These are phyloP conservation scores for Globisporangium alternatum DNA, from an alignment of 352 stramenopile species.

Conservation along the genomic window DNA sequence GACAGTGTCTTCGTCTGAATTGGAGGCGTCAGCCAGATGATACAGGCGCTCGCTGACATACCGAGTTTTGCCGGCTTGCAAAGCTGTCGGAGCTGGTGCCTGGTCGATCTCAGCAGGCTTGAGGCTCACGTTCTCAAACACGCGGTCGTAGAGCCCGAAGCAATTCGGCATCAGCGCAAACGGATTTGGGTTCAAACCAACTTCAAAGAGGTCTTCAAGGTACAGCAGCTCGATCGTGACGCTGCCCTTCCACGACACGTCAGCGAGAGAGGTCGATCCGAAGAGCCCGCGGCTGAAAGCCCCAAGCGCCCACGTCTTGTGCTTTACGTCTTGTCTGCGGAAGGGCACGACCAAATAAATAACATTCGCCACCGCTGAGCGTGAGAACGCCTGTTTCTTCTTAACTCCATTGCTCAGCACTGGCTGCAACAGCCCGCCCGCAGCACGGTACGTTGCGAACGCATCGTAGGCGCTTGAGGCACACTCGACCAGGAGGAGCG, in stretches of 20 bases:
- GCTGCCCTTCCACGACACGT: constrained; percentile 40
- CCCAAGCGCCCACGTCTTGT: constrained; percentile 69
- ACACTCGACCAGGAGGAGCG: constrained; percentile 57
- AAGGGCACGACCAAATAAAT: constrained; percentile 73
- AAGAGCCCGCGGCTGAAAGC: constrained; percentile 64
- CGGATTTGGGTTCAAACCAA: constrained; percentile 56
- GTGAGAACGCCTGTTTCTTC: constrained; percentile 60
- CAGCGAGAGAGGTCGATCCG: constrained; percentile 21
- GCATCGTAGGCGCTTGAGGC: constrained; percentile 45
- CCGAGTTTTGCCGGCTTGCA: constrained; percentile 20
- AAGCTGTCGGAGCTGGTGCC: not conserved
- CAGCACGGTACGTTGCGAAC: constrained; percentile 61
- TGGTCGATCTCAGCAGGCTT: constrained; percentile 27
- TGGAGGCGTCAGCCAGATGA: constrained; percentile 32
- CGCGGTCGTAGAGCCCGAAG: constrained; percentile 66
- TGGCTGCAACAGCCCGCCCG: constrained; percentile 52
- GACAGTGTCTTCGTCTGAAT: constrained; percentile 10
- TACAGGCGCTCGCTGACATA: constrained; percentile 68
- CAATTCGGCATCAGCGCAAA: constrained; percentile 52
- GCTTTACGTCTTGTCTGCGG: constrained; percentile 57
- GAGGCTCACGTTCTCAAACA: constrained; percentile 56
- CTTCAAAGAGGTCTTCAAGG: constrained; percentile 69
- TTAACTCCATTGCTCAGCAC: constrained; percentile 47
- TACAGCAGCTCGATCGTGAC: constrained; percentile 71
- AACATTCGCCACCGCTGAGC: constrained; percentile 59